These are phyloP conservation scores for Oryza officinalis DNA, from an alignment of 176 grass and related monocot species.

Conservation along the genomic window DNA sequence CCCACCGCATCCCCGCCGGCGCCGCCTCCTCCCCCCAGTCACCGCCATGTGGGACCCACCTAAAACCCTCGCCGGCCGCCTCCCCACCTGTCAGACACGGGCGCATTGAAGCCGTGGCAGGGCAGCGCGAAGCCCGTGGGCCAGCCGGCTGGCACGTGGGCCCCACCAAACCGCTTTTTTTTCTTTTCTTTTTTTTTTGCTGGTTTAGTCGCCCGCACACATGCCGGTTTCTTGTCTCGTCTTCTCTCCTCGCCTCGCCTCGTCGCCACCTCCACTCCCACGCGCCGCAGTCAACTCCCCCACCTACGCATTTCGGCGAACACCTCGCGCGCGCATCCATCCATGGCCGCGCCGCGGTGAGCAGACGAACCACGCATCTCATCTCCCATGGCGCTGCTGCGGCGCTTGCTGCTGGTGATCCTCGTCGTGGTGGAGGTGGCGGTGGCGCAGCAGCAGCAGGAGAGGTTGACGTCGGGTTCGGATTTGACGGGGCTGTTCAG, in stretches of 20 bases:
- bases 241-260: constrained; percentile 1
- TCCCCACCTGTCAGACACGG: constrained; percentile 28
- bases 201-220: constrained; percentile 13
- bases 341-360: constrained; percentile 32
- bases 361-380: background rate
- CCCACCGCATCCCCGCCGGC: background rate
- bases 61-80: background rate
- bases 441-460: constrained; percentile 28
- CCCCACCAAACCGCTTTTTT: background rate
- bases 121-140: constrained; percentile 35
- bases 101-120: constrained; percentile 33
- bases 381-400: background rate
- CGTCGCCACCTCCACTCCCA: background rate
- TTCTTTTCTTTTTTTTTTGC: background rate
- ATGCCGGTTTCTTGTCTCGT: constrained; percentile 21
- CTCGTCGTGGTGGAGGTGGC: background rate
- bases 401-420: background rate
- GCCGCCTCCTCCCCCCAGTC: background rate
- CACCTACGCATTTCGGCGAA: constrained; percentile 19
- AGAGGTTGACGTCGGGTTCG: constrained; percentile 33
- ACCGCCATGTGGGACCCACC: background rate
- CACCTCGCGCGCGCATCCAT: constrained; percentile 3
- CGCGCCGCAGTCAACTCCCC: constrained; percentile 46
- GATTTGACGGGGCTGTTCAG: constrained; percentile 62
- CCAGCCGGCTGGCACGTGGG: constrained; percentile 7